These are phyloP conservation scores for Crucihimalaya himalaica DNA, from an alignment of 345 rosid genomes.

Conservation along the genomic window DNA sequence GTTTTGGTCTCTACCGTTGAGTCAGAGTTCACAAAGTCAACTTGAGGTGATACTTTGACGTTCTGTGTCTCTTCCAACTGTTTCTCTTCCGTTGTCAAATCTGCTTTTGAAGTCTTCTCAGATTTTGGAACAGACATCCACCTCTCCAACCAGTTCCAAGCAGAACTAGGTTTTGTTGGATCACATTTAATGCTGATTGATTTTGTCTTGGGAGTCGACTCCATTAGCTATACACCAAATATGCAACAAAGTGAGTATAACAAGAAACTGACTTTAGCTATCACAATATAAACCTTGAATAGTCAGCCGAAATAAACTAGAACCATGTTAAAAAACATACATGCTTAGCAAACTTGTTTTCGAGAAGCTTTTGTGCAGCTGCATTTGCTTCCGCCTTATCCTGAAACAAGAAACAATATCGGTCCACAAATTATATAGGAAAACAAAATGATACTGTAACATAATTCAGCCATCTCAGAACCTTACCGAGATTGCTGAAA, in stretches of 20 bases:
- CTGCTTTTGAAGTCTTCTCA: slow-evolving; percentile 46
- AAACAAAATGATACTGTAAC: background rate
- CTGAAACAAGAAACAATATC: slow-evolving; percentile 44
- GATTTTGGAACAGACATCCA: slow-evolving; percentile 75
- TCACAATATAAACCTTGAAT: slow-evolving; percentile 4
- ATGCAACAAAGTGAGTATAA: slow-evolving; percentile 8
- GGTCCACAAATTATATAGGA: background rate
- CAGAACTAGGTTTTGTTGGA: slow-evolving; percentile 68
- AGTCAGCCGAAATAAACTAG: background rate
- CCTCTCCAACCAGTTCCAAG: slow-evolving; percentile 97
- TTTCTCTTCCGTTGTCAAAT: slow-evolving; percentile 39
- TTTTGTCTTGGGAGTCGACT: slow-evolving; percentile 68
- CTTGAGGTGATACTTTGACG: slow-evolving; percentile 42
- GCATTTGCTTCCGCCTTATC: slow-evolving; percentile 48
- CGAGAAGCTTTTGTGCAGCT: slow-evolving; percentile 69
- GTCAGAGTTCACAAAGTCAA: slow-evolving; percentile 38
- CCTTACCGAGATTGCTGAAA: slow-evolving; percentile 46
- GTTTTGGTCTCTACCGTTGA: slow-evolving; percentile 38
- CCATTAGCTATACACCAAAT: slow-evolving; percentile 64
- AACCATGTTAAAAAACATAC: slow-evolving; percentile 41
- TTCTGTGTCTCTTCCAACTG: slow-evolving; percentile 43
- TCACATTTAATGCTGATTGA: slow-evolving; percentile 81
- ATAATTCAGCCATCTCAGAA: background rate
- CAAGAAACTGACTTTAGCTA: background rate
- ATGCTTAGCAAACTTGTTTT: slow-evolving; percentile 86